Base-by-base conservation (phyloP, 768 basidiomycete species). In the Goffeauzyma gilvescens region DNA sequence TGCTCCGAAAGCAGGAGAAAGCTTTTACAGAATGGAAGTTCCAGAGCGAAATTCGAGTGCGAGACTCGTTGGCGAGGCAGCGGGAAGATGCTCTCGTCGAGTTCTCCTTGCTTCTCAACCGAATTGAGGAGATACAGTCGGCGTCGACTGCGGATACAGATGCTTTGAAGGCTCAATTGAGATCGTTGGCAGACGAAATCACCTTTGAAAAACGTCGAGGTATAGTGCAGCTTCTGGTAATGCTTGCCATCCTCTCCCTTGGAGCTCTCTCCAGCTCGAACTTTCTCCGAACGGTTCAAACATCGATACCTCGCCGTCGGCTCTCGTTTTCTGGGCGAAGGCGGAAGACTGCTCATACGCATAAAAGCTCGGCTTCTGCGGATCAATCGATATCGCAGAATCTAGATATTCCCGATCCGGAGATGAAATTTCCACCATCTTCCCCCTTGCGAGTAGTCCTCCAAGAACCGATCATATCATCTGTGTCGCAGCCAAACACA, bases 171-270 rank as follows among this genome's bases (percentile, higher is more conserved):
- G 65, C 72, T 0, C 73, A 76, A 24, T 70, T 95, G 6, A 75
- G 81, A 39, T 68, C 75, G 50, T 72, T 96, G 8, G 70, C 79
- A 0, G 77, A 81, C 42, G 32, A 90, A 82, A 75, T 93, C 24
- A 66, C 78, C 0, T 71, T 87, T 38, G 89, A 93, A 63, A 87
- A 90, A 54, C 77, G 85, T 2, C 72, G 93, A 0, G 79, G 86
- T 2, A 75, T 93, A 17, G 81, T 80, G 0, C 89, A 96, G 54
- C 71, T 95, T 0, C 76, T 79, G 57, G 70, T 89, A 5, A 69
- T 90, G 5, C 69, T 93, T 3, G 74, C 78, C 37, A 23, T 18
- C n/a, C 18, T 31, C 36, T 4, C 32, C 43, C 30, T 4, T 27
- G 35, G 20, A 2, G 5, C n/a, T 12, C 3, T 24, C 32, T 12